phyloP scores from a whole-genome alignment of 345 rosid genomes.

The Murraya paniculata region DNA sequence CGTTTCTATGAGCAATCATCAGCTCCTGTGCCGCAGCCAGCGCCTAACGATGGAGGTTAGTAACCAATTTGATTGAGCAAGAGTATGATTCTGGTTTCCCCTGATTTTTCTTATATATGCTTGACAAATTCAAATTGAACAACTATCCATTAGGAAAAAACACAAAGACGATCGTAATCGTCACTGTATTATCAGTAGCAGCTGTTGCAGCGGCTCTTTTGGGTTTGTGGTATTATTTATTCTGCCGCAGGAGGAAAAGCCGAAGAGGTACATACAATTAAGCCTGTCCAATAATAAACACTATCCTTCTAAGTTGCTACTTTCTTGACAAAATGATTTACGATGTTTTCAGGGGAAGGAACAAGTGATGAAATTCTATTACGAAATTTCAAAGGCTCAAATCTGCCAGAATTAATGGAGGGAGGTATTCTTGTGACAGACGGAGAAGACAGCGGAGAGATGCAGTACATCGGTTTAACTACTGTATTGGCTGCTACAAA shows the following conservation, averaged over 20 bases:
- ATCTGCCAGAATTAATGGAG: background rate
- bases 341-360: slow-evolving; percentile 15
- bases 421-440: slow-evolving; percentile 10
- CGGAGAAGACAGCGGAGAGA: slow-evolving; percentile 24
- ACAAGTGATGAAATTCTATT: slow-evolving; percentile 27
- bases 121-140: background rate
- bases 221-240: slow-evolving; percentile 27
- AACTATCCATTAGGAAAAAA: slow-evolving; percentile 2
- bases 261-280: slow-evolving; percentile 17
- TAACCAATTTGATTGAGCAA: too few relatives aligned
- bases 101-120: background rate
- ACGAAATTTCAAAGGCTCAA: slow-evolving; percentile 9
- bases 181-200: slow-evolving; percentile 8
- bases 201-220: slow-evolving; percentile 21
- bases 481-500: slow-evolving; percentile 35
- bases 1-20: background rate
- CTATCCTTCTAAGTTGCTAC: background rate
- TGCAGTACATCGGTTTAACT: slow-evolving; percentile 22
- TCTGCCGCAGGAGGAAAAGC: slow-evolving; percentile 24
- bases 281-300: background rate
- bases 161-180: slow-evolving; percentile 18
- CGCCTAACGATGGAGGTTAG: slow-evolving; percentile 22
- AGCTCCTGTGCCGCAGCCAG: background rate
- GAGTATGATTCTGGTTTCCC: background rate
- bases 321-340: background rate